phyloP scores from a whole-genome alignment of 202 grass and related monocot species.

The Zoysia matrella region DNA sequence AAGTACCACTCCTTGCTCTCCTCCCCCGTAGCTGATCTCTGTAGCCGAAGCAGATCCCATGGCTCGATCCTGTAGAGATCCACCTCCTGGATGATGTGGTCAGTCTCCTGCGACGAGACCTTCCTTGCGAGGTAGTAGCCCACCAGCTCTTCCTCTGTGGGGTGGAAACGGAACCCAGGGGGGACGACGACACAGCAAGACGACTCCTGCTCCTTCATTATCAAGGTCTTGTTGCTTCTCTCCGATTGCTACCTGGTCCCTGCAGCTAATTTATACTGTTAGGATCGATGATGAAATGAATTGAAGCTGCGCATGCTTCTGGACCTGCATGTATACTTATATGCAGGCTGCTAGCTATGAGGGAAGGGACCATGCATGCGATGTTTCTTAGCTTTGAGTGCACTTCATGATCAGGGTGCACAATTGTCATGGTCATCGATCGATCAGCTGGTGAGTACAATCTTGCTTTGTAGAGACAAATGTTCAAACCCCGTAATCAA shows the following conservation, averaged over 20 bases:
- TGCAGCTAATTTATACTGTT: too few species aligned
- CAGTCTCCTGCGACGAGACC: conserved; percentile 57
- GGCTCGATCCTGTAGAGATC: conserved; percentile 87
- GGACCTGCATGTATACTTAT: too few species aligned
- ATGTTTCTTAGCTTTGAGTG: too few species aligned
- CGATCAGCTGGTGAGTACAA: background rate
- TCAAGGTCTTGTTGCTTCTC: too few species aligned
- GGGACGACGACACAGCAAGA: conserved; percentile 52
- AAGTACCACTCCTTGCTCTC: conserved; percentile 61
- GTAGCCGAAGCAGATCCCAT: conserved; percentile 59
- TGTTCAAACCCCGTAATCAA: background rate
- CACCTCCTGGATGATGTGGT: conserved; percentile 77
- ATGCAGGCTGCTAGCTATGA: too few species aligned
- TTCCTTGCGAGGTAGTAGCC: conserved; percentile 84
- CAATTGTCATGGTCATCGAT: too few species aligned
- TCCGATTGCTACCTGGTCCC: too few species aligned
- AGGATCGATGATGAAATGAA: too few species aligned
- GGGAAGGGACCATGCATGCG: too few species aligned
- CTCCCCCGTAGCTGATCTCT: too few species aligned
- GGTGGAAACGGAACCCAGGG: conserved; percentile 90
- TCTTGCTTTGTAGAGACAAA: background rate
- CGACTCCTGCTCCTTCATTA: conserved; percentile 45
- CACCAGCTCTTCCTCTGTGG: conserved; percentile 91
- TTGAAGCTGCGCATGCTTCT: too few species aligned
- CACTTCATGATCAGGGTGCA: too few species aligned